A percentile compares a stretch with the other conserved stretches of the same genome.
Evolutionary conservation across 2,329 filamentous ascomycete species (phyloP).

Genomic region (Phialophora macrospora): DNA sequence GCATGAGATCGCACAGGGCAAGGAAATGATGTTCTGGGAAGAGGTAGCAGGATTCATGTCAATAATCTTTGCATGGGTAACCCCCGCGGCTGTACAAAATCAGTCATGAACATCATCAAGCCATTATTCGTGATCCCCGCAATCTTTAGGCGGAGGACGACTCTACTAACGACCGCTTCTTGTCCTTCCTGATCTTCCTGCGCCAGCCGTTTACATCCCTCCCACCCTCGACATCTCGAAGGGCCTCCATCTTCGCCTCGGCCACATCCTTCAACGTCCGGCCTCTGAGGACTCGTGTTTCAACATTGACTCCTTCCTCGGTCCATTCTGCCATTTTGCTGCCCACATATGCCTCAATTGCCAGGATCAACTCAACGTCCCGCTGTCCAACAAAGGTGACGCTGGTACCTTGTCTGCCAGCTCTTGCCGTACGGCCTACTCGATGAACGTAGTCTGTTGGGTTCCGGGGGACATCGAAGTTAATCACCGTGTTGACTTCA

Average conservation of each 20-base stretch:
- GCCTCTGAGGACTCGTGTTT: constrained; percentile 83
- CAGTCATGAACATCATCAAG: background rate
- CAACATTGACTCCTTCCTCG: constrained; percentile 93
- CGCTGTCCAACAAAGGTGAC: constrained; percentile 91
- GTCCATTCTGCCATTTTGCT: constrained; percentile 83
- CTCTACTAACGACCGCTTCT: constrained; percentile 16
- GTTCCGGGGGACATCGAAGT: constrained; percentile 95
- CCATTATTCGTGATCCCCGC: background rate
- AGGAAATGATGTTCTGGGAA: background rate
- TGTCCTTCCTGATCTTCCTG: constrained; percentile 48
- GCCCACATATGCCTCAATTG: constrained; percentile 81
- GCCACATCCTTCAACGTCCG: constrained; percentile 80
- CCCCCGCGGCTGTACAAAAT: background rate
- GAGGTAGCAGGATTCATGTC: background rate
- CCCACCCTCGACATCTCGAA: constrained; percentile 89
- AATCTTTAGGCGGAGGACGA: background rate
- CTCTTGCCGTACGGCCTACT: constrained; percentile 92
- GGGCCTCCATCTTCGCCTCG: constrained; percentile 92
- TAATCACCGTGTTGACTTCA: constrained; percentile 85
- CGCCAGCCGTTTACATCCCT: constrained; percentile 89
- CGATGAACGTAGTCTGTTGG: constrained; percentile 97
- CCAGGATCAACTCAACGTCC: constrained; percentile 87
- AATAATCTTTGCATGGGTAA: background rate
- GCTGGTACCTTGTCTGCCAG: constrained; percentile 79
- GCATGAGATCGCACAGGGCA: background rate